Evolutionary conservation across 1,139 yeast genomes (phyloP), one percentile per base, ranked within the genome.

Genomic region (Debaryomyces nepalensis): DNA sequence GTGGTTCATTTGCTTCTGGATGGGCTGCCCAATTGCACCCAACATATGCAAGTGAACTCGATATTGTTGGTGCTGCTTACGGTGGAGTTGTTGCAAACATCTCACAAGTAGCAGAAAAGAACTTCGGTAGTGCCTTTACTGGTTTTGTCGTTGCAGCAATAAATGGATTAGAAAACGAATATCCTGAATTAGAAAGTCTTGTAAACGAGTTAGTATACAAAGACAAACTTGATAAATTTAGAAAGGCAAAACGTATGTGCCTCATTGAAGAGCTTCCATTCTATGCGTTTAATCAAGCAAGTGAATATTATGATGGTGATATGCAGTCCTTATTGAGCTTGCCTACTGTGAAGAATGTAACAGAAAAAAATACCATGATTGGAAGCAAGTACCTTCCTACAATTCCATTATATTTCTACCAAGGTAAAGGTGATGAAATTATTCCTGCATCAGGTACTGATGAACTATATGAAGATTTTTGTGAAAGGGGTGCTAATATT

Each of bases 21-120:
- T 68, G 72, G 72, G 68, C 69, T 3, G 58, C 70, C 4, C 52
- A 63, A 10, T 48, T 65, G 23, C 65, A 60, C 19, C 65, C 66
- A 4, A 27, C 40, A 1, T 67, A 67, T 43, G 70, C 73, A 3
- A 63, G 65, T 2, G 70, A 66, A 9, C 53, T 68, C 34, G 34
- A 37, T 9, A 43, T 66, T 9, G 50, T 57, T 26, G 70, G 69
- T n/a, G 61, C 57, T 12, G 68, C 70, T 0, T 29, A 62, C 7
- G 73, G 73, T 4, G 71, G 72, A 1, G 50, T 55, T 34, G 57
- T 64, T 11, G 44, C 61, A 6, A 58, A 60, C 43, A 46, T 60
- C 8, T 53, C 53, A 2, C 48, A 51, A 9, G 49, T 56, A 20
- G 57, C 60, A 3, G 48, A 40, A 10, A 40, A 41, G 4, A 42